Percentiles rank a stretch among this genome's conserved stretches.
Conservation (phyloP, 2,329 filamentous ascomycete species). For the Microdochium bolleyi region DNA sequence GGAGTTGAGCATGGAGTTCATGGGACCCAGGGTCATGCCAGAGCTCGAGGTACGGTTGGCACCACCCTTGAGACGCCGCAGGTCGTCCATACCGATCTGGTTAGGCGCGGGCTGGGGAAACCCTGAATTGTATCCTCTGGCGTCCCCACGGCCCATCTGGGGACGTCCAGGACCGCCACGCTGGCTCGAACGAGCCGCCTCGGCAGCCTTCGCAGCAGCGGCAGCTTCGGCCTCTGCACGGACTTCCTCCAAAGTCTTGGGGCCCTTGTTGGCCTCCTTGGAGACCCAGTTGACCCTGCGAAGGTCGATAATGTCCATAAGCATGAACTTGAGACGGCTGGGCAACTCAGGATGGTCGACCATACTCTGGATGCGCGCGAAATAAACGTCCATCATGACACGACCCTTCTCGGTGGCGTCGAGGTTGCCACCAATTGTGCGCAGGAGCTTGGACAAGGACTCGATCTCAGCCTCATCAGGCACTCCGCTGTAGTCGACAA, state of each 20-base stretch:
- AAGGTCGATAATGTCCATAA: conserved; percentile 88
- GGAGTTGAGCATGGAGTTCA: conserved; percentile 71
- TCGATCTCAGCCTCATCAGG: conserved; percentile 96
- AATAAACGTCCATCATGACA: conserved; percentile 88
- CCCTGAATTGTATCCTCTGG: conserved; percentile 70
- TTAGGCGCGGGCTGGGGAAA: conserved; percentile 71
- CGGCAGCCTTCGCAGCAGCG: conserved; percentile 73
- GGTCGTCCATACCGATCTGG: conserved; percentile 84
- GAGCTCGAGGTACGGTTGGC: conserved; percentile 53
- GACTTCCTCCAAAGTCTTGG: conserved; percentile 92
- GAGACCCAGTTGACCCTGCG: conserved; percentile 71
- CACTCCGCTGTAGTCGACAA: conserved; percentile 88
- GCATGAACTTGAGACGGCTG: conserved; percentile 91
- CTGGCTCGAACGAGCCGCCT: conserved; percentile 53
- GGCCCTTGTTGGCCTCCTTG: conserved; percentile 88
- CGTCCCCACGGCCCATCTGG: conserved; percentile 75
- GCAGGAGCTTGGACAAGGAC: conserved; percentile 85
- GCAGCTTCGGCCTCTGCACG: conserved; percentile 73
- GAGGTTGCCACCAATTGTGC: conserved; percentile 84
- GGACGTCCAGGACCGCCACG: conserved; percentile 62
- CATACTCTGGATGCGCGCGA: conserved; percentile 77
- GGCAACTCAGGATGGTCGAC: conserved; percentile 71
- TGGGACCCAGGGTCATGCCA: conserved; percentile 66
- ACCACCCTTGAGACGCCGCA: conserved; percentile 69
- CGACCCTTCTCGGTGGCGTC: conserved; percentile 76